Percentiles rank a stretch among this genome's conserved stretches.
phyloP scores from a whole-genome alignment of 1,139 yeast species.

The Pneumocystis carinii region DNA sequence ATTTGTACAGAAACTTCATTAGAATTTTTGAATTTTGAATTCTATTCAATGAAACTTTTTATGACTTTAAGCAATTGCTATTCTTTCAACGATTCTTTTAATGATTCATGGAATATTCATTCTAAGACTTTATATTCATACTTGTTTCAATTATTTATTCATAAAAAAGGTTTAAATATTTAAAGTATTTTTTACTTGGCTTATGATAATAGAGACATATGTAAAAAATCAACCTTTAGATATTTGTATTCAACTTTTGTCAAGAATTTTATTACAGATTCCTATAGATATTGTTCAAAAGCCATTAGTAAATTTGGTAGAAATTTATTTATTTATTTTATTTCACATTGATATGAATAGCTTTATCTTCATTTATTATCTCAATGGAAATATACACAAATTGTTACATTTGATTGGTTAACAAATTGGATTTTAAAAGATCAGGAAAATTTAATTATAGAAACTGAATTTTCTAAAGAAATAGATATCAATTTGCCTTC shows the following conservation, averaged over 20 bases:
- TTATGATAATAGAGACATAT: slow-evolving; percentile 24
- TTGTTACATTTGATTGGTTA: slow-evolving; percentile 1
- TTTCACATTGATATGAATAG: slow-evolving; percentile 1
- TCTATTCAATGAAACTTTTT: slow-evolving; percentile 35
- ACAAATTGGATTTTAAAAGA: slow-evolving; percentile 1
- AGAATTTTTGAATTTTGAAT: slow-evolving; percentile 30
- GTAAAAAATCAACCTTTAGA: slow-evolving; percentile 13
- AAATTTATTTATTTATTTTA: not conserved
- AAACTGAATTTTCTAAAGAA: slow-evolving; percentile 12
- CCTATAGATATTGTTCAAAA: not conserved
- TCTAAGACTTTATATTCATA: not conserved
- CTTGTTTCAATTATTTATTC: slow-evolving; percentile 17
- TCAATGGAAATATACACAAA: slow-evolving; percentile 2
- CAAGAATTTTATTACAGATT: not conserved
- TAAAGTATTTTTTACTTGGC: slow-evolving; percentile 30
- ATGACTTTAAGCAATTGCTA: slow-evolving; percentile 22
- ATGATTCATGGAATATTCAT: slow-evolving; percentile 12
- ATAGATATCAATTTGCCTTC: slow-evolving; percentile 19
- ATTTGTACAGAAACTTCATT: slow-evolving; percentile 26
- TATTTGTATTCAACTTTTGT: not conserved
- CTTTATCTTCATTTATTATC: slow-evolving; percentile 1
- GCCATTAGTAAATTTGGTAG: not conserved
- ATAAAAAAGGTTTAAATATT: slow-evolving; percentile 22
- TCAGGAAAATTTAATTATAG: slow-evolving; percentile 1
- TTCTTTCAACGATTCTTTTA: slow-evolving; percentile 20